phyloP scores from a whole-genome alignment of 176 grass and related monocot species.

The Hordeum marinum region DNA sequence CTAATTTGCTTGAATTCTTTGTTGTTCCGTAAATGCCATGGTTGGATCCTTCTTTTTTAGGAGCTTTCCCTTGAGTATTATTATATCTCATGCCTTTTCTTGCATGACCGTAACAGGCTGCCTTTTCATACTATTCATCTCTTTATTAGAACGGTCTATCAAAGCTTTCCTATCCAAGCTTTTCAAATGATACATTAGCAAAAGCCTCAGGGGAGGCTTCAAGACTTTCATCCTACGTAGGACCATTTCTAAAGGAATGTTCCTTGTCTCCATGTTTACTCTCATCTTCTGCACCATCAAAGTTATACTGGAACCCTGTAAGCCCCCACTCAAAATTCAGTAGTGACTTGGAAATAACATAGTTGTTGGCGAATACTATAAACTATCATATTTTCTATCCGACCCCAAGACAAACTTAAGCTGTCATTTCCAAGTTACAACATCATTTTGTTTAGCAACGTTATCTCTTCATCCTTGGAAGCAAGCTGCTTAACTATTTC shows the following conservation, averaged over 20 bases:
- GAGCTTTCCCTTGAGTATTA: slow-evolving; percentile 33
- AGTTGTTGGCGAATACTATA: slow-evolving; percentile 33
- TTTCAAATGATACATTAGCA: slow-evolving; percentile 7
- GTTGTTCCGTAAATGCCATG: slow-evolving; percentile 37
- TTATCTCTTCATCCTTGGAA: slow-evolving; percentile 50
- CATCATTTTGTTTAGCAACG: slow-evolving; percentile 28
- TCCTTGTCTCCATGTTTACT: slow-evolving; percentile 33
- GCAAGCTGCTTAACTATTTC: slow-evolving; percentile 18
- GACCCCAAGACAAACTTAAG: slow-evolving; percentile 14
- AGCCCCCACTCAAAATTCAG: slow-evolving; percentile 45
- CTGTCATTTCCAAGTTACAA: slow-evolving; percentile 14
- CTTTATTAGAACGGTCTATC: slow-evolving; percentile 37
- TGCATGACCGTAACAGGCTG: slow-evolving; percentile 40
- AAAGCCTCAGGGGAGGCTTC: not conserved
- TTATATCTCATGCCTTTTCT: slow-evolving; percentile 39
- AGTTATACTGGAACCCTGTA: slow-evolving; percentile 31
- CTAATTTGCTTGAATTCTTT: slow-evolving; percentile 53
- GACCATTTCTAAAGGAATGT: slow-evolving; percentile 10
- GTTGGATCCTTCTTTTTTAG: slow-evolving; percentile 35
- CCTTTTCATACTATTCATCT: slow-evolving; percentile 43
- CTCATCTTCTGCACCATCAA: slow-evolving; percentile 35
- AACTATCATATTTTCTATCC: slow-evolving; percentile 36
- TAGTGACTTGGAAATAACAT: slow-evolving; percentile 36
- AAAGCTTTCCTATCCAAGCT: slow-evolving; percentile 17
- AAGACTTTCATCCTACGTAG: not conserved